Base-by-base conservation (phyloP, 2,329 filamentous ascomycete genomes). In the Lasiodiplodia sp. region DNA sequence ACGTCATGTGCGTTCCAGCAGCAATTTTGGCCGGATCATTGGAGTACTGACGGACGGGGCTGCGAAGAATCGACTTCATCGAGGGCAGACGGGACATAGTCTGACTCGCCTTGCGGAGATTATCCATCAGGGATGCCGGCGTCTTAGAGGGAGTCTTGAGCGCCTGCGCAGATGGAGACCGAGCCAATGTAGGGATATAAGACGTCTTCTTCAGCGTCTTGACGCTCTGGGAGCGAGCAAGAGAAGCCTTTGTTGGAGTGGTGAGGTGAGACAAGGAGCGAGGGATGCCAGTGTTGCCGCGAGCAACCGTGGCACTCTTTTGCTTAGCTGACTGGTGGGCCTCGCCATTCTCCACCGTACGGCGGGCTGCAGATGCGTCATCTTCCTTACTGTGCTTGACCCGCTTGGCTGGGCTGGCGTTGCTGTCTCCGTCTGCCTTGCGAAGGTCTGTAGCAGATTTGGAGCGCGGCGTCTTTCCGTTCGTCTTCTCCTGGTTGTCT, bases 191-290 rank as follows among this genome's bases (percentile, higher is more conserved):
- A 58, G 84, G 86, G 37, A 86, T 82, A 75, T 88, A 84, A 21
- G 82, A 84, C 25, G 82, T 82, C 66, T 78, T 77, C 74, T 83
- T 83, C 28, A 74, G 70, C 10, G 77, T 75, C 73, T 85, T 86
- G 55, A 86, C 81, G 72, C 84, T 88, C 67, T 85, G 80, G 57
- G 86, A 81, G 53, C 90, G 89, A 40, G 89, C 87, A 64, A 92
- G 78, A 0, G 92, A 93, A 8, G 92, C 84, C 77, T 93, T 93
- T 10, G 92, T 96, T 0, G 94, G 93, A 6, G 92, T 96, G 78
- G 90, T 87, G 37, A 95, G 82, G 37, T 77, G 74, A 40, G 77
- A 74, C n/a, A 75, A 69, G 23, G 63, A 66, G 84, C 83, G 69
- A 84, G 80, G 70, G 53, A 86, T 84, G 37, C 75, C 76, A 10